phyloP scores from a whole-genome alignment of 1,284 basidiomycete genomes.

The Cutaneotrichosporon cyanovorans region DNA sequence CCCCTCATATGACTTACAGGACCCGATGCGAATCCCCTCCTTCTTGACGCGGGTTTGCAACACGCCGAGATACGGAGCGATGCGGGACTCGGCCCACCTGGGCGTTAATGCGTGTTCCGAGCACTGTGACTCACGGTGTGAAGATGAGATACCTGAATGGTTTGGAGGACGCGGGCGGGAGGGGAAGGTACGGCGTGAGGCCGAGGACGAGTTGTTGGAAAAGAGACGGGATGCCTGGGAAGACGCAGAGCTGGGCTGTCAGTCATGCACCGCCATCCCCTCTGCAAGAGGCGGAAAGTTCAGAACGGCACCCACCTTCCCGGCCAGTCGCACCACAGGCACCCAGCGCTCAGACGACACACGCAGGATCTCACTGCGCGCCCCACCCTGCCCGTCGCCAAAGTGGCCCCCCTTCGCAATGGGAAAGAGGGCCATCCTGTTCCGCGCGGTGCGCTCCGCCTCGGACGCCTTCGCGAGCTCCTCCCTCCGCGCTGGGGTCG shows the following conservation, averaged over 20 bases:
- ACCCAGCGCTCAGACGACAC: slow-evolving; percentile 74
- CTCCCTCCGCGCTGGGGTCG: slow-evolving; percentile 50
- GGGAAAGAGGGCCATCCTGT: slow-evolving; percentile 78
- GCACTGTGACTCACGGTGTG: slow-evolving; percentile 56
- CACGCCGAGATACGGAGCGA: slow-evolving; percentile 76
- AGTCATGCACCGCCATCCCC: background rate
- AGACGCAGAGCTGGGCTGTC: slow-evolving; percentile 58
- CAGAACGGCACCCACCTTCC: slow-evolving; percentile 55
- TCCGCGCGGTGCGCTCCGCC: slow-evolving; percentile 63
- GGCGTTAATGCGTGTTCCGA: background rate
- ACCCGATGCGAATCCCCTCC: slow-evolving; percentile 74
- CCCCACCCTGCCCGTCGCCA: slow-evolving; percentile 32
- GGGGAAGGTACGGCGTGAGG: slow-evolving; percentile 63
- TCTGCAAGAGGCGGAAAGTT: background rate
- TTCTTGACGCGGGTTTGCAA: slow-evolving; percentile 66
- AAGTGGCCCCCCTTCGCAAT: slow-evolving; percentile 32
- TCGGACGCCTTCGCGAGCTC: slow-evolving; percentile 57
- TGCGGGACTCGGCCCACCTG: slow-evolving; percentile 75
- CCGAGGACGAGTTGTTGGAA: slow-evolving; percentile 72
- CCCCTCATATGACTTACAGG: slow-evolving; percentile 47
- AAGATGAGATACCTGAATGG: slow-evolving; percentile 69
- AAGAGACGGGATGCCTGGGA: slow-evolving; percentile 81
- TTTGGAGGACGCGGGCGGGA: slow-evolving; percentile 62
- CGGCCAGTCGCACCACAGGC: slow-evolving; percentile 71
- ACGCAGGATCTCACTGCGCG: slow-evolving; percentile 63